phyloP scores from a whole-genome alignment of 768 basidiomycete genomes.

The Goffeauzyma gilvescens region DNA sequence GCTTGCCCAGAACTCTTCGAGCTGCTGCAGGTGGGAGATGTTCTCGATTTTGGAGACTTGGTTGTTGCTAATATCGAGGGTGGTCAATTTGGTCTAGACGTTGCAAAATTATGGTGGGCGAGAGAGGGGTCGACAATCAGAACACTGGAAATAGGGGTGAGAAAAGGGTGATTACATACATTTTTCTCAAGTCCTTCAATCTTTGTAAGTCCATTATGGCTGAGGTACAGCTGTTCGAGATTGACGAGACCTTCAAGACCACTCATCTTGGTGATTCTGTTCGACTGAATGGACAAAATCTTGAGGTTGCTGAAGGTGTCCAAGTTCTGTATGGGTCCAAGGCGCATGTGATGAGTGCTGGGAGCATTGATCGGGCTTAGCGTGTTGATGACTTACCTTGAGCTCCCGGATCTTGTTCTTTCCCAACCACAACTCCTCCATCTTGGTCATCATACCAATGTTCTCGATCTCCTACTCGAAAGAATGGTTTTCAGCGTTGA shows the following conservation, averaged over 20 bases:
- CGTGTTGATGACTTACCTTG: slow-evolving; percentile 39
- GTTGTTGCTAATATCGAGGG: slow-evolving; percentile 75
- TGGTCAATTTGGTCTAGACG: slow-evolving; percentile 46
- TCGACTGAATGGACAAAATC: slow-evolving; percentile 71
- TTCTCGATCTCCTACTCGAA: slow-evolving; percentile 60
- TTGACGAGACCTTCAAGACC: slow-evolving; percentile 50
- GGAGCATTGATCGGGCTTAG: neutral
- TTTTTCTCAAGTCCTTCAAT: slow-evolving; percentile 74
- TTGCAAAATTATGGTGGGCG: too few species aligned
- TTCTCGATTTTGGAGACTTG: slow-evolving; percentile 62
- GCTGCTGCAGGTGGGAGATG: slow-evolving; percentile 48
- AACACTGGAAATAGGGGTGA: neutral
- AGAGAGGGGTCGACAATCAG: neutral
- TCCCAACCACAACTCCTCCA: slow-evolving; percentile 89
- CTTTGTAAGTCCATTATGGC: slow-evolving; percentile 71
- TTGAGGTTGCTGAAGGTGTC: slow-evolving; percentile 49
- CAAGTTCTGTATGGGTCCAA: slow-evolving; percentile 41
- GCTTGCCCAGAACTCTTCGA: slow-evolving; percentile 95
- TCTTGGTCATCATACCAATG: slow-evolving; percentile 53
- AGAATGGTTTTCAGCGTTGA: neutral
- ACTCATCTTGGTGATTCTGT: slow-evolving; percentile 75
- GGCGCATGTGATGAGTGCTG: neutral
- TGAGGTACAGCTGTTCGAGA: slow-evolving; percentile 78
- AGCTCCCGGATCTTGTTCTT: slow-evolving; percentile 90
- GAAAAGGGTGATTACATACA: too few species aligned